Conservation (phyloP, 768 basidiomycete species). For the Lactarius quietus region DNA sequence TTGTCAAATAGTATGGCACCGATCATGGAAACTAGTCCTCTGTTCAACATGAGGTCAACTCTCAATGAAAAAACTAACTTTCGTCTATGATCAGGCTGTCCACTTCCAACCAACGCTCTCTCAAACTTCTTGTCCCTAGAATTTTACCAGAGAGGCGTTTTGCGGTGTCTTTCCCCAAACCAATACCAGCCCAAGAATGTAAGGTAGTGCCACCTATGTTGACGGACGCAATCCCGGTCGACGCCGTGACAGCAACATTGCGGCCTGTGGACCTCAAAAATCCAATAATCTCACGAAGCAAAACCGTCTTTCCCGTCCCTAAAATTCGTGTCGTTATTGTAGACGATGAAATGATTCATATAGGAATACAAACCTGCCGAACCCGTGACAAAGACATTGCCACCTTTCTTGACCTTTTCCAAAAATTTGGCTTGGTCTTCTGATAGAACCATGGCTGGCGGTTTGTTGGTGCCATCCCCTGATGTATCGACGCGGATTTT, state of each 20-base stretch:
- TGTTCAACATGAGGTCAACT: neutral
- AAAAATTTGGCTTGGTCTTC: slow-evolving; percentile 51
- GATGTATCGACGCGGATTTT: neutral
- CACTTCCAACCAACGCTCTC: slow-evolving; percentile 56
- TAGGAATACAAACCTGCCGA: slow-evolving; percentile 56
- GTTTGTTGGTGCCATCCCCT: neutral
- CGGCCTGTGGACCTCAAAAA: slow-evolving; percentile 33
- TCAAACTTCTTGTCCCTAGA: slow-evolving; percentile 38
- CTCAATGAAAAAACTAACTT: slow-evolving; percentile 43
- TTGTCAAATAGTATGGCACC: slow-evolving; percentile 80
- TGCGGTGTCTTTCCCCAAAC: slow-evolving; percentile 58
- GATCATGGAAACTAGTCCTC: slow-evolving; percentile 77
- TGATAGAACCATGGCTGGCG: slow-evolving; percentile 41
- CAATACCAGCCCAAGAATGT: slow-evolving; percentile 81
- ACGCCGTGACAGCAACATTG: slow-evolving; percentile 71
- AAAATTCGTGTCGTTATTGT: neutral
- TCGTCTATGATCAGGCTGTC: slow-evolving; percentile 78
- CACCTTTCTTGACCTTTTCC: slow-evolving; percentile 49
- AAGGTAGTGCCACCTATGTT: slow-evolving; percentile 81
- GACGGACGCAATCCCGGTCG: slow-evolving; percentile 74
- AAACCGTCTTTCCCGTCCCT: slow-evolving; percentile 83
- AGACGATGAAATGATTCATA: neutral
- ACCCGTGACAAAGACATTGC: slow-evolving; percentile 82
- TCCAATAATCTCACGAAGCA: slow-evolving; percentile 70
- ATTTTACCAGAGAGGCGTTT: slow-evolving; percentile 57